These are phyloP conservation scores for Trichosanthes cucumerina DNA, from an alignment of 306 rosid genomes.

Conservation along the genomic window DNA sequence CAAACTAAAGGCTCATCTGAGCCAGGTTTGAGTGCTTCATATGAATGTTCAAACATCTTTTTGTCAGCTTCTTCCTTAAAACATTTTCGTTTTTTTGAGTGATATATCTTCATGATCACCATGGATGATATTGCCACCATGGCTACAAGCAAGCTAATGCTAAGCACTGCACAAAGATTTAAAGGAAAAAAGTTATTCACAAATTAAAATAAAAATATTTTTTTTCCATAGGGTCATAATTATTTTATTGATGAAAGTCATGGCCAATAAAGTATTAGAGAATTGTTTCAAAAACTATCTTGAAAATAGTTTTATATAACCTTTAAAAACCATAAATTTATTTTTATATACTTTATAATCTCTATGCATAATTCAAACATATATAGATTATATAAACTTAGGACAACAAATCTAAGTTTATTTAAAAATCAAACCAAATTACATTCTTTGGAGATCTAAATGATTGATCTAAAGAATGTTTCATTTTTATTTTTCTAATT, in stretches of 20 bases:
- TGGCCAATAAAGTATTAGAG: background rate
- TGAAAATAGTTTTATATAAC: background rate
- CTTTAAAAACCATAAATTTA: background rate
- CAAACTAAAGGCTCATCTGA: background rate
- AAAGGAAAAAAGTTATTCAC: background rate
- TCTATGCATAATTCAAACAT: background rate
- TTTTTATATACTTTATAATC: background rate
- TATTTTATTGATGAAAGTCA: background rate
- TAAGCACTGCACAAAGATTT: constrained; percentile 29
- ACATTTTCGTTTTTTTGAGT: constrained; percentile 9
- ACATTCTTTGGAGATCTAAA: background rate
- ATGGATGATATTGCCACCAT: constrained; percentile 16
- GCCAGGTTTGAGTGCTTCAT: background rate
- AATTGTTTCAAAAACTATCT: background rate
- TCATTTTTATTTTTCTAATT: background rate
- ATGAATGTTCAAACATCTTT: constrained; percentile 20
- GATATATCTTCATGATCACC: constrained; percentile 15
- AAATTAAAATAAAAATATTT: background rate
- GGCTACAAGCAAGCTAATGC: constrained; percentile 18
- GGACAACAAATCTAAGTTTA: background rate
- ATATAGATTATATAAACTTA: background rate
- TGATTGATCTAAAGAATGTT: background rate
- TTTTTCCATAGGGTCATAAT: background rate
- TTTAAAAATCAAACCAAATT: background rate
- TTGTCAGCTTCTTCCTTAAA: constrained; percentile 20